These are phyloP conservation scores for Yamadazyma laniorum DNA, from an alignment of 805 yeast genomes.

Conservation along the genomic window DNA sequence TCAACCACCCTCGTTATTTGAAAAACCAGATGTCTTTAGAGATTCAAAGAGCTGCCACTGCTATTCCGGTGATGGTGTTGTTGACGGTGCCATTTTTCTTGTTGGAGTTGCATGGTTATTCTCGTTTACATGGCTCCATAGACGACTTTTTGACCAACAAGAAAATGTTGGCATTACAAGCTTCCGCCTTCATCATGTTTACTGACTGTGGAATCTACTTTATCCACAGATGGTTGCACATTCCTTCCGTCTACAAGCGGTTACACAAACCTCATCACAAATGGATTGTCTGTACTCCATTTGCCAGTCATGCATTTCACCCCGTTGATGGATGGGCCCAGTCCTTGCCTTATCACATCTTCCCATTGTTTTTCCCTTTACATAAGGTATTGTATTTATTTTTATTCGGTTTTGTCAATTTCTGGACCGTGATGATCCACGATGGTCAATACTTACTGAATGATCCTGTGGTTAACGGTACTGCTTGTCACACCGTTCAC, in stretches of 20 bases:
- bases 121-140: constrained; percentile 68
- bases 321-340: constrained; percentile 96
- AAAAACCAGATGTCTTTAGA: constrained; percentile 91
- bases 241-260: constrained; percentile 82
- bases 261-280: constrained; percentile 98
- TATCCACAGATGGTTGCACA: constrained; percentile 90
- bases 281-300: constrained; percentile 98
- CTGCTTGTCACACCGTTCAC: constrained; percentile 97
- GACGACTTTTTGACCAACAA: constrained; percentile 66
- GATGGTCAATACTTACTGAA: constrained; percentile 95
- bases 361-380: constrained; percentile 88
- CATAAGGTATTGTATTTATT: constrained; percentile 81
- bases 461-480: constrained; percentile 93
- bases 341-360: constrained; percentile 89
- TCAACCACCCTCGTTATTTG: constrained; percentile 93
- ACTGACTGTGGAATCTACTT: constrained; percentile 92
- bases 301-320: constrained; percentile 97
- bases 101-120: constrained; percentile 78
- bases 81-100: constrained; percentile 90
- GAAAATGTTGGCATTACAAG: constrained; percentile 61
- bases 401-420: constrained; percentile 86
- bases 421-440: constrained; percentile 98
- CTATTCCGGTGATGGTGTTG: constrained; percentile 87
- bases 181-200: constrained; percentile 80
- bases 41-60: constrained; percentile 69